These are phyloP conservation scores for Maudiozyma pseudohumilis DNA, from an alignment of 805 yeast genomes.

Conservation along the genomic window DNA sequence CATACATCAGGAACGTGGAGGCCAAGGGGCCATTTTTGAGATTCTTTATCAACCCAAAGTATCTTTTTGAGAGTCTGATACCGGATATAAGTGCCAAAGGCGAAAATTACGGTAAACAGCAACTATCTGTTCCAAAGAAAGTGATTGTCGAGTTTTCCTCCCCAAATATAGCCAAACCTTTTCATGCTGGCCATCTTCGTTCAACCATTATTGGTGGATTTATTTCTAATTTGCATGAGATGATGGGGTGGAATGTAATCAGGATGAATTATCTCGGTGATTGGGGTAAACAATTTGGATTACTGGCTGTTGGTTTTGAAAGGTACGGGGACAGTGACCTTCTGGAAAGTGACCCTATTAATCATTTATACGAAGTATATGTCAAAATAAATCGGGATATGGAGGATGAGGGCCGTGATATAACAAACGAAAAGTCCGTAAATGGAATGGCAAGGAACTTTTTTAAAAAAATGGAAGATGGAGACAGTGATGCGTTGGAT, in stretches of 20 bases:
- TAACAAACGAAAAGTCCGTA: slow-evolving; percentile 40
- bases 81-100: slow-evolving; percentile 57
- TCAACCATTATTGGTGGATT: slow-evolving; percentile 97
- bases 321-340: slow-evolving; percentile 72
- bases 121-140: slow-evolving; percentile 62
- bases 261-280: slow-evolving; percentile 94
- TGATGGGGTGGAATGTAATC: slow-evolving; percentile 79
- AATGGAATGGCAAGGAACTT: slow-evolving; percentile 79
- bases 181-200: slow-evolving; percentile 97
- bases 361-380: slow-evolving; percentile 88
- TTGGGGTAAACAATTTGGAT: slow-evolving; percentile 98
- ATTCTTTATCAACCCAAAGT: slow-evolving; percentile 63
- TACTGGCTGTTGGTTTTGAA: slow-evolving; percentile 84
- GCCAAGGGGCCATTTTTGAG: slow-evolving; percentile 88
- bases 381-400: slow-evolving; percentile 78
- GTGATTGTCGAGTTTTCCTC: slow-evolving; percentile 84
- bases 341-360: slow-evolving; percentile 69
- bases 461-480: slow-evolving; percentile 86
- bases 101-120: slow-evolving; percentile 57
- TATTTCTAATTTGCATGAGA: slow-evolving; percentile 78
- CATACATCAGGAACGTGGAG: slow-evolving; percentile 55
- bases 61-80: slow-evolving; percentile 57
- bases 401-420: slow-evolving; percentile 40
- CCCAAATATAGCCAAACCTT: slow-evolving; percentile 97
- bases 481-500: slow-evolving; percentile 68